Evolutionary conservation across 164 flowering plant genomes (phyloP), one percentile per base, ranked within the genome.

Genomic region (Aristolochia fimbriata): DNA sequence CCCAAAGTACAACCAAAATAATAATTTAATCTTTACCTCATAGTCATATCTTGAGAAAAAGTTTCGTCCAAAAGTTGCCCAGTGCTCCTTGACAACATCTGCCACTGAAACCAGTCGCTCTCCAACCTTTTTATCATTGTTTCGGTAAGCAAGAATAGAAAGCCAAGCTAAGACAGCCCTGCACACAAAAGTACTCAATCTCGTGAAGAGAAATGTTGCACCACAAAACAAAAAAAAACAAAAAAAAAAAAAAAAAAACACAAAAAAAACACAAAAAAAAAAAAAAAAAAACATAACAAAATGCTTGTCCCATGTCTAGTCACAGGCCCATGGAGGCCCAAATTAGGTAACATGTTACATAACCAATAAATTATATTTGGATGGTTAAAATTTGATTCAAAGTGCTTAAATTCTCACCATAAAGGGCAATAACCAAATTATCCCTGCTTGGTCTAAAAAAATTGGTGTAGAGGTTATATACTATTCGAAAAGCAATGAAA

Each of bases 131-230:
- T 78, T 94, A 77, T 80, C 94, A 70, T 79, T 87, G 86, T 91
- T 94, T 55, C 80, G 76, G 61, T 79, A 75, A 8, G 99, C 96
- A 62, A 94, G 58, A 49, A 94, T 88, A 24, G 99, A 91, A 68
- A 94, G 88, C 99, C 99, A 94, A 69, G 96, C 97, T 69, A 94
- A 68, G 23, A 94, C 94, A 73, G 99, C 96, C 99, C 99, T 94
- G 74, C 52, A 31, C 41, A 57, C n/a, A 17, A 7, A 57, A 45
- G 8, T 17, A 57, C 20, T 24, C 12, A 19, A 22, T 21, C 1
- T 4, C n/a, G 22, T 22, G 30, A 19, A 55, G 16, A 25, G 49
- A 11, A 43, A 58, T 43, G 11, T 41, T 41, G 20, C 24, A 58
- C 30, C 8, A 10, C 11, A 37, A 37, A 37, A 1, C 10, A 1